Evolutionary conservation across 768 basidiomycete genomes (phyloP).

Genomic region (Boletus huronensis): DNA sequence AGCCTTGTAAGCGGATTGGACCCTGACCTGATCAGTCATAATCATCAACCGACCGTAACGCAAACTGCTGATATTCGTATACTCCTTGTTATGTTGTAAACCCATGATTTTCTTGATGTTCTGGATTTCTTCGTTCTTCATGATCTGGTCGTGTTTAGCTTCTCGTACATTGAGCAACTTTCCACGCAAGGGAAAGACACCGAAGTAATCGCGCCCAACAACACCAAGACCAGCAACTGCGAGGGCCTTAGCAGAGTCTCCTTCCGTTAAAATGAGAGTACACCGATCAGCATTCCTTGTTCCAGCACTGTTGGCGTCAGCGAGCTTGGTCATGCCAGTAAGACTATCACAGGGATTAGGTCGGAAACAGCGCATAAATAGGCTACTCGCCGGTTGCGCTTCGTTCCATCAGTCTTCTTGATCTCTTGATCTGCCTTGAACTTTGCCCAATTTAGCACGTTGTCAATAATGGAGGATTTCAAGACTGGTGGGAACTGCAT

Average conservation of each 20-base stretch:
- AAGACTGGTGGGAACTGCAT: constrained; percentile 47
- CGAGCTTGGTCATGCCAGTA: constrained; percentile 86
- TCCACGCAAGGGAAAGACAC: constrained; percentile 96
- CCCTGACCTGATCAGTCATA: constrained; percentile 96
- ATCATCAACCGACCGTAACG: constrained; percentile 97
- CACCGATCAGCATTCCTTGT: constrained; percentile 76
- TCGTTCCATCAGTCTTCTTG: constrained; percentile 93
- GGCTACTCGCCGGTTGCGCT: constrained; percentile 68
- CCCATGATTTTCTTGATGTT: constrained; percentile 99
- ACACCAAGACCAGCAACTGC: constrained; percentile 93
- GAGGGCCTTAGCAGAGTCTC: constrained; percentile 96
- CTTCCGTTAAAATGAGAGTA: constrained; percentile 96
- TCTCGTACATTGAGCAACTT: constrained; percentile 97
- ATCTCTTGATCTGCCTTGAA: constrained; percentile 95
- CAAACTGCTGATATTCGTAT: constrained; percentile 59
- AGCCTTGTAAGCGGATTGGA: not conserved
- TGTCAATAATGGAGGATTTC: constrained; percentile 88
- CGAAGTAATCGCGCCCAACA: constrained; percentile 94
- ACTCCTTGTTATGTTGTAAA: constrained; percentile 90
- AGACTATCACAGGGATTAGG: constrained; percentile 47
- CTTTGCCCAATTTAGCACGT: constrained; percentile 93
- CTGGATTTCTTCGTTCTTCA: constrained; percentile 97
- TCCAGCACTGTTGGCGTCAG: constrained; percentile 97
- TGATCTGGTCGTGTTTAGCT: constrained; percentile 91
- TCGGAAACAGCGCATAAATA: not conserved